Base-by-base conservation (phyloP, 345 rosid species). In the Populus simonii region DNA sequence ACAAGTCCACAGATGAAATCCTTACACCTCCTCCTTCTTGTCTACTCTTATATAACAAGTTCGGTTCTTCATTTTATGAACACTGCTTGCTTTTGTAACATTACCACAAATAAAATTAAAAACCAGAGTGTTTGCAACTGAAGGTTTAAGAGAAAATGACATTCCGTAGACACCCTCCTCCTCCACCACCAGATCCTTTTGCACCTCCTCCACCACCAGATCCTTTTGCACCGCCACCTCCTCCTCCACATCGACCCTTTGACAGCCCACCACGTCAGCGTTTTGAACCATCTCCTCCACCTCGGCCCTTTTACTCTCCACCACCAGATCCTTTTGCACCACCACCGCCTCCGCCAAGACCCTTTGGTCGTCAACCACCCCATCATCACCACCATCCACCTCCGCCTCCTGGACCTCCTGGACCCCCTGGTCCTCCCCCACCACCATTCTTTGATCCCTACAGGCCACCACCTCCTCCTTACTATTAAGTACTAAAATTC, bases 321-420 rank as follows among this genome's bases (percentile, higher is more conserved):
- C 66, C 43, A 1, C 80, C 84, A 16, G 84, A 81, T 31, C 84
- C 84, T 33, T 74, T 47, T 18, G 31, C 76, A 31, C 84, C 84
- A 70, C 73, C 84, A 66, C 79, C 84, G 0, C 81, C 55, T 51
- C 55, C 55, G 22, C 55, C 55, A 15, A 1, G 55, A 51, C 22
- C 20, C 20, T 51, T 51, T 51, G 55, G 20, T 51, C 55, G 4
- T 51, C 55, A 7, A 51, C 22, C 55, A 4, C 55, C 76, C 2
- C 55, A 69, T 75, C 68, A 59, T 25, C 85, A 51, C 31, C 83
- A 33, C 55, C 77, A 70, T 70, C 84, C 84, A 43, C 84, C 84
- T 20, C 20, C 55, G 4, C 55, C 55, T 3, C 22, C 55, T 16
- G 18, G 18, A 49, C 55, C 55, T 49, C 55, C 55, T 17, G 55